Conservation (phyloP, 1,284 basidiomycete genomes). For the Ganoderma boninense region DNA sequence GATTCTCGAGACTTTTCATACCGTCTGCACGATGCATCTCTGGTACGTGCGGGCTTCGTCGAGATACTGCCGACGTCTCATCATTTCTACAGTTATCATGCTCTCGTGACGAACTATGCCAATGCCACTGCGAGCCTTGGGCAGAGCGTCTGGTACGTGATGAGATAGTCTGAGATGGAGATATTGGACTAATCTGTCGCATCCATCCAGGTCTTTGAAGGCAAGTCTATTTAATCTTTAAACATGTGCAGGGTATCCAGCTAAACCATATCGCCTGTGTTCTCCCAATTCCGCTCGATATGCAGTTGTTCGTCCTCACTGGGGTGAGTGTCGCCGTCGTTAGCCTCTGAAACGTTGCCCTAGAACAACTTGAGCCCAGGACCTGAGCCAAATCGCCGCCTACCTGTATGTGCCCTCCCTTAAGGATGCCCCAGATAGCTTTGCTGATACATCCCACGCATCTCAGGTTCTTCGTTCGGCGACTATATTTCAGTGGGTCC, state of each 20-base stretch:
- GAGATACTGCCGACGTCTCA: not conserved
- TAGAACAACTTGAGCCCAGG: not conserved
- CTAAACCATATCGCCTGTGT: not conserved
- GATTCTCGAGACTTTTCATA: not conserved
- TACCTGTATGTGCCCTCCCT: not conserved
- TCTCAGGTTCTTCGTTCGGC: slow-evolving; percentile 2
- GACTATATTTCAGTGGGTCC: not conserved
- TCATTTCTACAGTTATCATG: not conserved
- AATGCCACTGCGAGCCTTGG: not conserved
- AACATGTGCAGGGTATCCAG: not conserved
- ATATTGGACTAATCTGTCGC: not conserved
- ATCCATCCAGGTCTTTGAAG: not conserved
- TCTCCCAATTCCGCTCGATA: not conserved
- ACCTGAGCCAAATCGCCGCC: not conserved
- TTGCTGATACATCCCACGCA: not conserved
- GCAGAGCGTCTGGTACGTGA: not conserved
- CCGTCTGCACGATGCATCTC: not conserved
- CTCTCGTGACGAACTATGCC: not conserved
- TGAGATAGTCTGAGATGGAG: no score
- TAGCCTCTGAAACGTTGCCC: not conserved
- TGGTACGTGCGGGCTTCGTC: not conserved
- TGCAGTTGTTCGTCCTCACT: not conserved
- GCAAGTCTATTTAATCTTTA: not conserved
- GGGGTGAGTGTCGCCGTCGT: not conserved
- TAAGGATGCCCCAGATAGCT: not conserved